phyloP scores from a whole-genome alignment of 805 yeast genomes.

The Teunomyces aglyptinius region DNA sequence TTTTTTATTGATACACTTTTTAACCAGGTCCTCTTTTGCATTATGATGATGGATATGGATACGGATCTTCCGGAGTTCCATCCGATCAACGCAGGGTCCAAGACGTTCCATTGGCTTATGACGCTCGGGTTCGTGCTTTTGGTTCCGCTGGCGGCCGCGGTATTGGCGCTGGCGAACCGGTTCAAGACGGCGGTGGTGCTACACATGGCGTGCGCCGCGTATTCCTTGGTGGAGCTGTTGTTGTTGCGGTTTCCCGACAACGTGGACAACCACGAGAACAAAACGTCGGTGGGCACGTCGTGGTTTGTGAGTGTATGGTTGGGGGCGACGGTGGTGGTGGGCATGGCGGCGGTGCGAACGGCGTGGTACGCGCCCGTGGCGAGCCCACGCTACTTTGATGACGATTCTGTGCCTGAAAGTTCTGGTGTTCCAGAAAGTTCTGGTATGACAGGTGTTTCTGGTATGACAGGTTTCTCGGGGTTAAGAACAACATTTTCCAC shows the following conservation, averaged over 20 bases:
- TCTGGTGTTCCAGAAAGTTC: neutral
- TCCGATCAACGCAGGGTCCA: constrained; percentile 48
- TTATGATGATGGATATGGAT: constrained; percentile 23
- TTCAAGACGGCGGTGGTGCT: constrained; percentile 43
- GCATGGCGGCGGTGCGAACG: constrained; percentile 21
- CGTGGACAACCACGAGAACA: constrained; percentile 60
- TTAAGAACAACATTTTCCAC: constrained; percentile 14
- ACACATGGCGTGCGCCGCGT: constrained; percentile 47
- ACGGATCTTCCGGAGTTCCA: constrained; percentile 36
- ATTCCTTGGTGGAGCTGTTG: constrained; percentile 55
- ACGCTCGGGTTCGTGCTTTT: constrained; percentile 48
- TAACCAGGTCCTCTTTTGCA: too few species aligned
- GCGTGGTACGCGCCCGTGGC: neutral
- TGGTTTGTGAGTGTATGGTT: constrained; percentile 55
- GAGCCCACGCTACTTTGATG: too few species aligned
- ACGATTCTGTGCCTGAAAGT: neutral
- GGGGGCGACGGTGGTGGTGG: constrained; percentile 50
- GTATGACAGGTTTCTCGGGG: neutral
- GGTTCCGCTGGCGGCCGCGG: constrained; percentile 55
- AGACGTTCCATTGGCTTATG: constrained; percentile 64
- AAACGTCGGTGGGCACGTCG: constrained; percentile 66
- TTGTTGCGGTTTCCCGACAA: constrained; percentile 62
- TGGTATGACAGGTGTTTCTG: neutral
- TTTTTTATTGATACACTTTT: too few species aligned
- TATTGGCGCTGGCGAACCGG: constrained; percentile 53